phyloP scores from a whole-genome alignment of 768 basidiomycete species.

The Boletales sp. region DNA sequence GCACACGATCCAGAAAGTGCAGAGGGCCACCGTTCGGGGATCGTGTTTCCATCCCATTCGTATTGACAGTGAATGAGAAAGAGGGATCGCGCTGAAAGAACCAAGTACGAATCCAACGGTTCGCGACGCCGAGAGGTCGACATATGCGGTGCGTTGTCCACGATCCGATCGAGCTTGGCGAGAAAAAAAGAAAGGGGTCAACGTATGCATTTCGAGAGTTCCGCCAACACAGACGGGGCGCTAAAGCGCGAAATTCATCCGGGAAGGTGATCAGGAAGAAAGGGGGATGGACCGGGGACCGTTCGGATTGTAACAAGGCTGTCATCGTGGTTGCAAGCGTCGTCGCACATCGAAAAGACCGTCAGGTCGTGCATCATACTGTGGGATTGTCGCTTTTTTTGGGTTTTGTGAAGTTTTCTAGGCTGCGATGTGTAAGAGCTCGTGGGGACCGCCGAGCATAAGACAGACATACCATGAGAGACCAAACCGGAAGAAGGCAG shows the following conservation, averaged over 20 bases:
- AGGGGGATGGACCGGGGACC: neutral
- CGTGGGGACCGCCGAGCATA: neutral
- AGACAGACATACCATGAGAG: neutral
- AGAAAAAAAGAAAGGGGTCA: neutral
- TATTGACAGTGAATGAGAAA: too few species aligned
- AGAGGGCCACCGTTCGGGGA: too few species aligned
- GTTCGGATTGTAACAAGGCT: neutral
- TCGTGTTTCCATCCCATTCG: too few species aligned
- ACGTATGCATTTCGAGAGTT: slow-evolving; percentile 4
- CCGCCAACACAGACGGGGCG: slow-evolving; percentile 4
- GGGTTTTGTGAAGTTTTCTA: neutral
- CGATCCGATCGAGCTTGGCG: neutral
- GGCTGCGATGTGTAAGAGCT: neutral
- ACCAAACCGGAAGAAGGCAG: neutral
- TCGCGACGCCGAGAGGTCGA: too few species aligned
- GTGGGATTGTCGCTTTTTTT: slow-evolving; percentile 4
- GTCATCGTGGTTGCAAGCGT: neutral
- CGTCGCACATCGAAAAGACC: neutral
- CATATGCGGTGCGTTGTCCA: too few species aligned
- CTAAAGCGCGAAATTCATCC: slow-evolving; percentile 1
- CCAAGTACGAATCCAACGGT: too few species aligned
- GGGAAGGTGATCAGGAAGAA: neutral
- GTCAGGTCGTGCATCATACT: neutral
- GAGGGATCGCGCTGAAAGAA: too few species aligned
- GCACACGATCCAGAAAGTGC: too few species aligned